phyloP scores from a whole-genome alignment of 2,329 filamentous ascomycete species.

The Fusarium ambrosium region DNA sequence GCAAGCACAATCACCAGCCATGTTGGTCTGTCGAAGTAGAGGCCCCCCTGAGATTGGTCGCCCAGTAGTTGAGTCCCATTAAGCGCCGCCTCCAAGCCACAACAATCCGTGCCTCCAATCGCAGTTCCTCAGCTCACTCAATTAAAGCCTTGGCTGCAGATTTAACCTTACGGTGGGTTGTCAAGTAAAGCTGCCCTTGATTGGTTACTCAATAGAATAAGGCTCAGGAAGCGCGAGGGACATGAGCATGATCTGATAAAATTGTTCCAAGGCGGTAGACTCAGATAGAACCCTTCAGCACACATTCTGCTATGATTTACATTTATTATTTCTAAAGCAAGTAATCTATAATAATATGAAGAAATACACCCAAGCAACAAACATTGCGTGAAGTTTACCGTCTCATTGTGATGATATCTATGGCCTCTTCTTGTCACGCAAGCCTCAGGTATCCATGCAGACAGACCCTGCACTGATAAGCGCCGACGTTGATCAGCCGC shows the following conservation, averaged over 20 bases:
- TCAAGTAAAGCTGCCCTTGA: not conserved
- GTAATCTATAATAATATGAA: not conserved
- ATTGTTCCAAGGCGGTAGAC: not conserved
- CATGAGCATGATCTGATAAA: not conserved
- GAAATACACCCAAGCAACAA: accelerated
- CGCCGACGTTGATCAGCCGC: not conserved
- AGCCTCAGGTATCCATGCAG: not conserved
- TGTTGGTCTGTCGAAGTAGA: not conserved
- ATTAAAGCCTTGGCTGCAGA: not conserved
- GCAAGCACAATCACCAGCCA: not conserved
- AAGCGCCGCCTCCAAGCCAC: not conserved
- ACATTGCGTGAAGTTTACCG: not conserved
- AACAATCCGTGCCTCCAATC: not conserved
- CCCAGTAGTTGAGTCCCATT: not conserved
- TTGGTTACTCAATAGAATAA: not conserved
- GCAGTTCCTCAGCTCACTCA: not conserved
- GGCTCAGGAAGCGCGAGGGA: not conserved
- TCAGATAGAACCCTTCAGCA: not conserved
- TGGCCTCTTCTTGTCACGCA: not conserved
- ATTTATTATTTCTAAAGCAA: not conserved
- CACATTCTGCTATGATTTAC: too few relatives aligned
- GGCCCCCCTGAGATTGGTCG: not conserved
- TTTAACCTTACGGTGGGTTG: not conserved
- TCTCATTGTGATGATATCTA: not conserved
- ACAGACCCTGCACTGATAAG: not conserved